These are phyloP conservation scores for Umbelopsis sp. DNA, from an alignment of 371 early-diverging fungal genomes.

Conservation along the genomic window DNA sequence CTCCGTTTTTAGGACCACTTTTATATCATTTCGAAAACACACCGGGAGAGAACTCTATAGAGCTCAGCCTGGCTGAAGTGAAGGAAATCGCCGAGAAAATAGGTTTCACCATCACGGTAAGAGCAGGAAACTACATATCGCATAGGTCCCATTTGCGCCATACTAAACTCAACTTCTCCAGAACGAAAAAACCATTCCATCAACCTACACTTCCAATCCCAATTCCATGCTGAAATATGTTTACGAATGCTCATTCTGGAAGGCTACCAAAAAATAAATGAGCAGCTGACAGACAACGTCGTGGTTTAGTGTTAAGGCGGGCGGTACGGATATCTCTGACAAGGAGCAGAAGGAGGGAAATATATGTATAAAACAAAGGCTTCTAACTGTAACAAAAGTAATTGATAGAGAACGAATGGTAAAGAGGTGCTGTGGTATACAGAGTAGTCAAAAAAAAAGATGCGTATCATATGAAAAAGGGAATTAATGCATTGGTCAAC, in stretches of 20 bases:
- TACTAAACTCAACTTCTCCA: slow-evolving; percentile 22
- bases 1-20: slow-evolving; percentile 70
- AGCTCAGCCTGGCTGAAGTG: slow-evolving; percentile 86
- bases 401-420: not conserved
- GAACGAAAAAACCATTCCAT: slow-evolving; percentile 58
- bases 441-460: not conserved
- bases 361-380: not conserved
- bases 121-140: not conserved
- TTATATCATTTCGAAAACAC: slow-evolving; percentile 93
- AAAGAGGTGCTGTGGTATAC: not conserved
- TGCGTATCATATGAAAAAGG: too few species aligned
- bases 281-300: not conserved
- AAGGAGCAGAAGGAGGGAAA: not conserved
- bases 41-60: slow-evolving; percentile 77
- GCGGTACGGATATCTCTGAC: not conserved
- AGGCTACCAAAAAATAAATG: slow-evolving; percentile 46
- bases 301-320: not conserved
- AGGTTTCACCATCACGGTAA: slow-evolving; percentile 76
- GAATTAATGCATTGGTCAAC: not conserved
- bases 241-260: slow-evolving; percentile 73
- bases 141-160: slow-evolving; percentile 1
- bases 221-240: slow-evolving; percentile 84
- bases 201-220: slow-evolving; percentile 77
- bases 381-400: not conserved
- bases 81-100: slow-evolving; percentile 60